Percentiles rank a stretch among this genome's conserved stretches.
Conservation (phyloP, 1,139 yeast genomes). For the Diutina siamensis region DNA sequence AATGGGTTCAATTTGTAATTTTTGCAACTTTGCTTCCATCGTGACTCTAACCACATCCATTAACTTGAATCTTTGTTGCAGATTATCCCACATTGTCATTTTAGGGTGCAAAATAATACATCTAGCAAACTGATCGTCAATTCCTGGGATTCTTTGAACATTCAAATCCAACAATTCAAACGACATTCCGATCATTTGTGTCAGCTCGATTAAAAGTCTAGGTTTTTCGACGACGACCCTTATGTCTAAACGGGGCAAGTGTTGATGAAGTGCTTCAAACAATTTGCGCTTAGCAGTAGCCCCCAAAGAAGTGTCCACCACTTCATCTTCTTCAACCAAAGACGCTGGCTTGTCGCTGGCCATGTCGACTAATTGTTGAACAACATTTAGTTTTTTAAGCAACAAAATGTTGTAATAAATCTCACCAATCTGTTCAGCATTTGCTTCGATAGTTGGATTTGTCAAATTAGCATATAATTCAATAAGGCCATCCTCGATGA, state of each 20-base stretch:
- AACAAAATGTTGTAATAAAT: slow-evolving; percentile 20
- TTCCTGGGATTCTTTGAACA: slow-evolving; percentile 19
- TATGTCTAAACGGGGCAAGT: slow-evolving; percentile 7
- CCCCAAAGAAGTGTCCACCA: slow-evolving; percentile 6
- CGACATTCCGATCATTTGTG: slow-evolving; percentile 16
- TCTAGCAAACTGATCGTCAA: slow-evolving; percentile 25
- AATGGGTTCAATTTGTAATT: slow-evolving; percentile 18
- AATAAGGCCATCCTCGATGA: slow-evolving; percentile 27
- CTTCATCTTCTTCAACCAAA: slow-evolving; percentile 9
- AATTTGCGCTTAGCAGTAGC: slow-evolving; percentile 16
- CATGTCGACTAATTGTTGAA: slow-evolving; percentile 22
- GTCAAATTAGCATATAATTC: slow-evolving; percentile 34
- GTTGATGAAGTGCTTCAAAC: background rate
- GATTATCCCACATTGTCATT: slow-evolving; percentile 19
- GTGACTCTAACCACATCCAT: slow-evolving; percentile 13
- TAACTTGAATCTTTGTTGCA: slow-evolving; percentile 8
- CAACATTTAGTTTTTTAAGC: slow-evolving; percentile 14
- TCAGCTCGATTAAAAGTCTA: slow-evolving; percentile 7
- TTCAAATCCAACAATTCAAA: slow-evolving; percentile 30
- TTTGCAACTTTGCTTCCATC: slow-evolving; percentile 18
- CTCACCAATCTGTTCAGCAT: slow-evolving; percentile 31
- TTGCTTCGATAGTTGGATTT: slow-evolving; percentile 38
- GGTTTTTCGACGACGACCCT: slow-evolving; percentile 1
- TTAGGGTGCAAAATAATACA: slow-evolving; percentile 27
- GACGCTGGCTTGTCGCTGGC: background rate